Conservation (phyloP, 2,329 filamentous ascomycete genomes). For the Alternaria ethzedia region DNA sequence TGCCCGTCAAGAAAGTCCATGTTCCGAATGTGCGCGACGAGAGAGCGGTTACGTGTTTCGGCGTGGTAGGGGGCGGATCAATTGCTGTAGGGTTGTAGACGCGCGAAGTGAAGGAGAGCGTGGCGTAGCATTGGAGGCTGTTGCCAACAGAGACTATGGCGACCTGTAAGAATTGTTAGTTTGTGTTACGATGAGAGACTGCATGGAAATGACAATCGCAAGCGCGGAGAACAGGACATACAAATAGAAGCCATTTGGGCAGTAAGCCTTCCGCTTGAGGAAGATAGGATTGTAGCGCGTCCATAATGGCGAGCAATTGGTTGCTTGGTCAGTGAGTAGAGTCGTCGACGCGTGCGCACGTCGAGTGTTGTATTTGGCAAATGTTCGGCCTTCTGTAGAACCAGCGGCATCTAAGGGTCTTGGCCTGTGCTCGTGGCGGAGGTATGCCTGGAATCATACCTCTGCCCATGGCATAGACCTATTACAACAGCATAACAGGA, state of each 20-base stretch:
- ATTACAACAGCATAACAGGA: background rate
- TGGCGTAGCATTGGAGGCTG: slow-evolving; percentile 81
- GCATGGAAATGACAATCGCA: background rate
- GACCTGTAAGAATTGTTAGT: slow-evolving; percentile 61
- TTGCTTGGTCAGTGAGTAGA: background rate
- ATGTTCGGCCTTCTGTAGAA: background rate
- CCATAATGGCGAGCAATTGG: slow-evolving; percentile 29
- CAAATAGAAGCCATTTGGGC: slow-evolving; percentile 70
- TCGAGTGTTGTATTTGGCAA: background rate
- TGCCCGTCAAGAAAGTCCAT: slow-evolving; percentile 80
- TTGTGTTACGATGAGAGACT: background rate
- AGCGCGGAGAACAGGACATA: slow-evolving; percentile 46
- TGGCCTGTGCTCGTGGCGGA: slow-evolving; percentile 8
- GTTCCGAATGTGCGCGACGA: slow-evolving; percentile 83
- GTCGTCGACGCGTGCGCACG: background rate
- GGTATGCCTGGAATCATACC: background rate
- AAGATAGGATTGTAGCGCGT: slow-evolving; percentile 48
- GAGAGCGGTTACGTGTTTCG: slow-evolving; percentile 70
- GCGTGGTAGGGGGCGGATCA: slow-evolving; percentile 45
- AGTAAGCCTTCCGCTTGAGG: slow-evolving; percentile 59
- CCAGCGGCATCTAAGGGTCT: background rate
- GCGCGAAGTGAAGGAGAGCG: slow-evolving; percentile 81
- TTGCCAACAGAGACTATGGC: slow-evolving; percentile 84
- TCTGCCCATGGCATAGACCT: background rate
- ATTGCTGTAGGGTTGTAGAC: slow-evolving; percentile 74